A percentile compares a stretch with the other conserved stretches of the same genome.
Conservation (phyloP, 495 filamentous ascomycete genomes). For the Penicillium dipodomyicola region DNA sequence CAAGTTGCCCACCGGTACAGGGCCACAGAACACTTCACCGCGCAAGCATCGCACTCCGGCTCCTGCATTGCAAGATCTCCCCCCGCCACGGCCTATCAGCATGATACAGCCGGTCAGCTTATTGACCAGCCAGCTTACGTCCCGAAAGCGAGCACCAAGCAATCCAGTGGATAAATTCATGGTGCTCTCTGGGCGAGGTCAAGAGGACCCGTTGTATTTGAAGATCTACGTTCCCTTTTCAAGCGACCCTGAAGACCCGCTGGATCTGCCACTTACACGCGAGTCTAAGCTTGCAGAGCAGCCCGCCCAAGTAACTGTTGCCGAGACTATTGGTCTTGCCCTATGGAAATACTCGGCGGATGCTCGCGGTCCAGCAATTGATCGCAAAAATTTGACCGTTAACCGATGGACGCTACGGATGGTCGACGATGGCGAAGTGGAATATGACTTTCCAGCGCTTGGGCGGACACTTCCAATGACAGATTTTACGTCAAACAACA, state of each 20-base stretch:
- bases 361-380: constrained; percentile 67
- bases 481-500: constrained; percentile 90
- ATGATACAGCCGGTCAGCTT: constrained; percentile 76
- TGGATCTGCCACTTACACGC: constrained; percentile 75
- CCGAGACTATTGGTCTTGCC: constrained; percentile 85
- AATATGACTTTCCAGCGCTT: constrained; percentile 90
- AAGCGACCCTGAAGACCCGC: constrained; percentile 61
- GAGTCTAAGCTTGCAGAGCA: constrained; percentile 70
- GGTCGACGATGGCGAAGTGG: constrained; percentile 94
- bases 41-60: constrained; percentile 59
- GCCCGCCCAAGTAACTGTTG: constrained; percentile 69
- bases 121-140: constrained; percentile 67
- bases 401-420: constrained; percentile 92
- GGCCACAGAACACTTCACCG: constrained; percentile 49
- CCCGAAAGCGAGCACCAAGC: constrained; percentile 72
- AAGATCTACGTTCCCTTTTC: constrained; percentile 88
- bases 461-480: constrained; percentile 73
- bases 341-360: constrained; percentile 87
- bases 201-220: constrained; percentile 75
- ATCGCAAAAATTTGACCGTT: constrained; percentile 69
- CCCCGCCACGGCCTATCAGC: constrained; percentile 88
- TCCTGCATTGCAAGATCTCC: constrained; percentile 69
- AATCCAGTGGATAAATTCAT: constrained; percentile 85
- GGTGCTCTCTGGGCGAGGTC: constrained; percentile 80
- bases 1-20: constrained; percentile 38